phyloP scores from a whole-genome alignment of 805 yeast genomes.

The Kodamaea jinghongensis region DNA sequence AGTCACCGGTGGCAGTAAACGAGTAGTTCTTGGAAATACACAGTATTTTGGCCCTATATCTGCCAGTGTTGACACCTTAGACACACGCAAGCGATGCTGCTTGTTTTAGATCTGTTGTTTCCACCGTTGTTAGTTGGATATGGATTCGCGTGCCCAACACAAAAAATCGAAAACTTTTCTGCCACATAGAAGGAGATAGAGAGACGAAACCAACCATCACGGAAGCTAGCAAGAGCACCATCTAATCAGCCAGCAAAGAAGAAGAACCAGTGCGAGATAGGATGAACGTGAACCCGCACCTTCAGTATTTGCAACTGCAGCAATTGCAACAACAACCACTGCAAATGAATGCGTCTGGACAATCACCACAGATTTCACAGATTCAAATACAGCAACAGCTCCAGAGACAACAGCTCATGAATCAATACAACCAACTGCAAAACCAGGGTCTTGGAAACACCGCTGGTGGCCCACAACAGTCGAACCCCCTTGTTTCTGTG shows the following conservation, averaged over 20 bases:
- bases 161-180: conserved; percentile 4
- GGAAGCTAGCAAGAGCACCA: too few relatives aligned
- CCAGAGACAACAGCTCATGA: conserved; percentile 33
- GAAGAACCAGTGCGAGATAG: background rate
- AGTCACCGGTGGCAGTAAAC: too few relatives aligned
- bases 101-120: too few relatives aligned
- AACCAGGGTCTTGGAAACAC: conserved; percentile 13
- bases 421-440: conserved; percentile 31
- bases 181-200: too few relatives aligned
- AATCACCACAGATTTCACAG: conserved; percentile 37
- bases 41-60: too few relatives aligned
- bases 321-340: conserved; percentile 24
- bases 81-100: too few relatives aligned
- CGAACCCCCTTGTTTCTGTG: conserved; percentile 37
- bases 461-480: conserved; percentile 16
- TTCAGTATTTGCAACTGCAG: conserved; percentile 41
- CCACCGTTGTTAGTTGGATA: too few relatives aligned
- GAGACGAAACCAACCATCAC: too few relatives aligned
- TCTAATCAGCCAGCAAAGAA: background rate
- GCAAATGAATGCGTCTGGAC: conserved; percentile 18
- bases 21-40: too few relatives aligned
- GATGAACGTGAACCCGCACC: conserved; percentile 44
- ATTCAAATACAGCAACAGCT: conserved; percentile 32
- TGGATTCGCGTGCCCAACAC: conserved; percentile 4
- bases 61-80: too few relatives aligned